A percentile compares a stretch with the other conserved stretches of the same genome.
Conservation (phyloP, 1,284 basidiomycete species). For the Ganoderma meredithae region DNA sequence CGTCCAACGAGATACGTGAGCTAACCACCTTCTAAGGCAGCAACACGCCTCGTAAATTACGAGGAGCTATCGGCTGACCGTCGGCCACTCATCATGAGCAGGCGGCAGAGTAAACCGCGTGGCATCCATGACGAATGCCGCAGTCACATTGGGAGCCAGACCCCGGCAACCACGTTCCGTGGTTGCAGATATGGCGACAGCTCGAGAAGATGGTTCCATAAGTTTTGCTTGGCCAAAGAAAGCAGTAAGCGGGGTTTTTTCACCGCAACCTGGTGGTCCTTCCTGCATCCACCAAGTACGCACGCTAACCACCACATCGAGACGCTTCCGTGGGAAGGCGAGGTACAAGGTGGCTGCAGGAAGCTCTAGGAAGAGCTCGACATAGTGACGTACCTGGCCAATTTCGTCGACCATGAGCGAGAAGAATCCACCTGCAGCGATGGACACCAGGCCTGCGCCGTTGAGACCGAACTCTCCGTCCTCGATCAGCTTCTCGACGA, state of each 20-base stretch:
- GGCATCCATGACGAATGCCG: neutral
- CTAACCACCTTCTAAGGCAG: no score
- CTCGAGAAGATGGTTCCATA: neutral
- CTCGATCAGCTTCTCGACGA: conserved; percentile 67
- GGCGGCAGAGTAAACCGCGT: neutral
- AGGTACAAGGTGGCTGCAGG: conserved; percentile 3
- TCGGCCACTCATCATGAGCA: neutral
- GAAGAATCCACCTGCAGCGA: conserved; percentile 86
- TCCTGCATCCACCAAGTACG: neutral
- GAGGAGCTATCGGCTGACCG: neutral
- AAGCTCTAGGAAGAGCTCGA: conserved; percentile 7
- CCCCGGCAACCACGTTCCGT: neutral
- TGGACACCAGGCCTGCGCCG: conserved; percentile 75
- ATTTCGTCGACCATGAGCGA: conserved; percentile 84
- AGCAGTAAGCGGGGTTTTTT: neutral
- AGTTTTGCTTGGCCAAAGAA: neutral
- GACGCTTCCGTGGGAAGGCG: neutral
- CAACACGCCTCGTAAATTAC: neutral
- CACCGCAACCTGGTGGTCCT: conserved; percentile 1
- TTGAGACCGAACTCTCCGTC: conserved; percentile 68
- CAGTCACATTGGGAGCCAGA: neutral
- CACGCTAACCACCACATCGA: conserved; percentile 2
- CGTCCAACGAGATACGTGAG: no score
- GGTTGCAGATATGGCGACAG: neutral
- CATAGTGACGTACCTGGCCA: conserved; percentile 69